These are phyloP conservation scores for Tetrahymena elliotti DNA, from an alignment of 73 alveolate species.

Conservation along the genomic window DNA sequence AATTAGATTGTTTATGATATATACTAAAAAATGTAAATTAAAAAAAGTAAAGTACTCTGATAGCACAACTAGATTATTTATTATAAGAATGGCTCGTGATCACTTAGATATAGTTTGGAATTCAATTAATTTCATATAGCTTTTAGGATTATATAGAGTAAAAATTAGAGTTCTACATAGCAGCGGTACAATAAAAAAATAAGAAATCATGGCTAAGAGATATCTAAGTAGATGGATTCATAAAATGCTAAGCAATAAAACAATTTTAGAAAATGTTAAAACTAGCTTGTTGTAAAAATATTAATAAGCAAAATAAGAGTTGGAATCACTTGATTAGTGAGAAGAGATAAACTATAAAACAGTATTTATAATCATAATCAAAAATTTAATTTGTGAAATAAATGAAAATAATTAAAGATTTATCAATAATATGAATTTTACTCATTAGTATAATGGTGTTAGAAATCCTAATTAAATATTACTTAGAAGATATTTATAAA, in stretches of 20 bases:
- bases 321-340: not conserved
- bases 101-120: constrained; percentile 9
- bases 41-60: constrained; percentile 3
- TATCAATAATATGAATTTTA: too few species aligned
- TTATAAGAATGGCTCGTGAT: constrained; percentile 35
- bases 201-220: constrained; percentile 25
- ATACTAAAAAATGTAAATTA: too few species aligned
- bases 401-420: too few species aligned
- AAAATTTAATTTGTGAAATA: too few species aligned
- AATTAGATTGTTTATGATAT: too few species aligned
- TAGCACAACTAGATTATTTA: constrained; percentile 3
- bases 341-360: not conserved
- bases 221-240: constrained; percentile 32
- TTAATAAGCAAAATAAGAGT: not conserved
- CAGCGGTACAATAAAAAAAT: constrained; percentile 31
- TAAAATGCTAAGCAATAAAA: constrained; percentile 5
- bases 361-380: not conserved
- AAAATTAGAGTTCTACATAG: constrained; percentile 29
- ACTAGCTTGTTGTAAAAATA: not conserved
- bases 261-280: not conserved
- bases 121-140: constrained; percentile 4
- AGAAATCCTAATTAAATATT: too few species aligned
- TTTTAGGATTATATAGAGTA: not conserved
- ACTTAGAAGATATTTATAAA: too few species aligned
- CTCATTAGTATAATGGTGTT: too few species aligned